Conservation (phyloP, 2,329 filamentous ascomycete genomes). For the Xylaria arbuscula region DNA sequence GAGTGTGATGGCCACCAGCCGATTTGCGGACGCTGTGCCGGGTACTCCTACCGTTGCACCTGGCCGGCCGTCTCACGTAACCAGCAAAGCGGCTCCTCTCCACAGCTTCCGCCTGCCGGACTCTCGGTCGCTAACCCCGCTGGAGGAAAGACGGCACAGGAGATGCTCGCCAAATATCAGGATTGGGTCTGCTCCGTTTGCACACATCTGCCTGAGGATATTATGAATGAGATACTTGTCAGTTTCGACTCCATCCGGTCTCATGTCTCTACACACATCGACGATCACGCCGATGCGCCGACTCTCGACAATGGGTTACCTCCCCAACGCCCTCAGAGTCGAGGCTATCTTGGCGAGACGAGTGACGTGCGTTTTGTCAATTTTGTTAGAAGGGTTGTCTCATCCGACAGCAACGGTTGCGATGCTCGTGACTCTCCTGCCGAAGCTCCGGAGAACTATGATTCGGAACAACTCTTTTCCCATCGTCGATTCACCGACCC, state of each 20-base stretch:
- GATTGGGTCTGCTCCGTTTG: slow-evolving; percentile 3
- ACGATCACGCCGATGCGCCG: background rate
- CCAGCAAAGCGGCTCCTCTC: background rate
- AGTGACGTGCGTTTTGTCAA: slow-evolving; percentile 21
- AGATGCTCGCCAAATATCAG: too few species aligned
- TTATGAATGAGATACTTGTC: background rate
- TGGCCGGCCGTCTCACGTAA: background rate
- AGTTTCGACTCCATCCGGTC: slow-evolving; percentile 21
- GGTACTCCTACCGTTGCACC: slow-evolving; percentile 7
- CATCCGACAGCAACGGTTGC: background rate
- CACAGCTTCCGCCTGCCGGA: background rate
- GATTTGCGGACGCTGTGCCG: slow-evolving; percentile 17
- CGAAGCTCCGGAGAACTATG: slow-evolving; percentile 12
- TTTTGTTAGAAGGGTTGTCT: background rate
- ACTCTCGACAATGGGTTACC: background rate
- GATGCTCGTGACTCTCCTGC: background rate
- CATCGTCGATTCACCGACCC: slow-evolving; percentile 5
- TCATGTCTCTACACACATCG: slow-evolving; percentile 12
- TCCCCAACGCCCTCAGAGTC: background rate
- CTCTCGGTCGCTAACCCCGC: too few species aligned
- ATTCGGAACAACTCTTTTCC: slow-evolving; percentile 9
- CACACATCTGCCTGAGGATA: background rate
- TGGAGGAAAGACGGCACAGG: too few species aligned
- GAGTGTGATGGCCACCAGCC: slow-evolving; percentile 11
- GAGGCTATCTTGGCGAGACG: slow-evolving; percentile 13